These are phyloP conservation scores for Phytophthora cactorum DNA, from an alignment of 352 stramenopile species.

Conservation along the genomic window DNA sequence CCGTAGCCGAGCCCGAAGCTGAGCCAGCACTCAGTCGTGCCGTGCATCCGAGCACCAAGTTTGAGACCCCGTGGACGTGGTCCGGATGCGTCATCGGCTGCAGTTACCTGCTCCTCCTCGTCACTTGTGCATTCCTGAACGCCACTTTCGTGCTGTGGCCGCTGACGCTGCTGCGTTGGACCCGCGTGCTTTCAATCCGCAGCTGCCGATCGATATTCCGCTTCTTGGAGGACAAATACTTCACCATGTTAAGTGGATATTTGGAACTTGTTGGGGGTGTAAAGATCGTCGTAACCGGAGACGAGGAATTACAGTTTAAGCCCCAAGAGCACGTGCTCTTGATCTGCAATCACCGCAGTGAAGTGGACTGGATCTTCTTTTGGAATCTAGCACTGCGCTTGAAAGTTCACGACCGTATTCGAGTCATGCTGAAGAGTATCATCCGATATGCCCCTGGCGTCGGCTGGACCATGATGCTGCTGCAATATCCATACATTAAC, in stretches of 20 bases:
- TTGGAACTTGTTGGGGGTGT: conserved; percentile 66
- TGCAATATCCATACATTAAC: conserved; percentile 79
- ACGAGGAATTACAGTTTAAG: conserved; percentile 53
- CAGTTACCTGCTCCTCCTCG: conserved; percentile 54
- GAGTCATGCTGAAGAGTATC: conserved; percentile 81
- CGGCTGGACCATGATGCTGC: conserved; percentile 71
- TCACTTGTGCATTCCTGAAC: conserved; percentile 62
- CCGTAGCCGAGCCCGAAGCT: conserved; percentile 23
- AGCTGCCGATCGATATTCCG: conserved; percentile 40
- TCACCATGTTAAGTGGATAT: conserved; percentile 63
- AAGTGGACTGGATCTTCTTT: conserved; percentile 88
- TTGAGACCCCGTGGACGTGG: conserved; percentile 52
- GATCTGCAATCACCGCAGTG: conserved; percentile 80
- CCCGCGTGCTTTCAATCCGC: conserved; percentile 27
- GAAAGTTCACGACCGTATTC: conserved; percentile 70
- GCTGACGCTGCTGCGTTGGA: conserved; percentile 49
- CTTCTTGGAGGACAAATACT: conserved; percentile 58
- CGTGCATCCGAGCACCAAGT: conserved; percentile 54
- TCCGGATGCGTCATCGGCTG: conserved; percentile 48
- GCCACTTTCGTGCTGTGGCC: conserved; percentile 69
- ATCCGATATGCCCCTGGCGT: conserved; percentile 67
- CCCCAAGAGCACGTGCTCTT: conserved; percentile 58
- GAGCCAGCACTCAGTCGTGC: conserved; percentile 36
- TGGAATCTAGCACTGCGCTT: conserved; percentile 77
- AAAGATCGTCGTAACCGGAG: conserved; percentile 62